A percentile compares a stretch with the other conserved stretches of the same genome.
These are phyloP conservation scores for Stagonosporopsis chrysanthemi DNA, from an alignment of 2,329 filamentous ascomycete species.

Conservation along the genomic window DNA sequence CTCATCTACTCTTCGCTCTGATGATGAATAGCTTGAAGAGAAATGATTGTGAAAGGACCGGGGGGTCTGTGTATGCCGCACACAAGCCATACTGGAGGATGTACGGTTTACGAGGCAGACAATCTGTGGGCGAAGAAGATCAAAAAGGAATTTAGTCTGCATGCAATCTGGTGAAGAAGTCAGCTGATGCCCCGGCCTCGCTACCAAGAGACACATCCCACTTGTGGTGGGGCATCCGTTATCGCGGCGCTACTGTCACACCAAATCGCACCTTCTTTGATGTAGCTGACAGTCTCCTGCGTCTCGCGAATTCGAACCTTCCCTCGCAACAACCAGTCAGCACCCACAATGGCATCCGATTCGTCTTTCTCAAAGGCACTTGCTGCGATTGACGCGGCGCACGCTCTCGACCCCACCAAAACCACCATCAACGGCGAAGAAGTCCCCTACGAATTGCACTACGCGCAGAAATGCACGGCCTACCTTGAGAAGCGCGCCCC, in stretches of 20 bases:
- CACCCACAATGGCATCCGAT: neutral
- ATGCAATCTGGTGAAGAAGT: too few species aligned
- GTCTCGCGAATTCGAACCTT: neutral
- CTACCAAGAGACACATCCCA: neutral
- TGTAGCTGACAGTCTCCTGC: neutral
- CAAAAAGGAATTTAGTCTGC: too few species aligned
- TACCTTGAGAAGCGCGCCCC: constrained; percentile 72
- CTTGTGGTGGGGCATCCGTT: neutral
- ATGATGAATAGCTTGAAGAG: neutral
- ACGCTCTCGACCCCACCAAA: constrained; percentile 71
- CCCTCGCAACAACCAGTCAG: neutral
- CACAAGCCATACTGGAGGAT: too few species aligned
- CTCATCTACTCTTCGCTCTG: neutral
- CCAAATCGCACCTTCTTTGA: neutral
- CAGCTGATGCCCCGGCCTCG: neutral
- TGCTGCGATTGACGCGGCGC: constrained; percentile 75
- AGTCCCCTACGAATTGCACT: constrained; percentile 81
- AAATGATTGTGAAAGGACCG: too few species aligned
- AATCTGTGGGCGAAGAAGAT: too few species aligned
- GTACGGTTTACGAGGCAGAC: too few species aligned
- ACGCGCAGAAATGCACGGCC: constrained; percentile 78
- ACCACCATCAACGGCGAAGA: constrained; percentile 52
- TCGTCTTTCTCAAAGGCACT: constrained; percentile 59
- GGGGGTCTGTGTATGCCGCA: too few species aligned
- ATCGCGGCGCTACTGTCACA: neutral